phyloP scores from a whole-genome alignment of 805 yeast genomes.

The Starmerella sirachaensis region DNA sequence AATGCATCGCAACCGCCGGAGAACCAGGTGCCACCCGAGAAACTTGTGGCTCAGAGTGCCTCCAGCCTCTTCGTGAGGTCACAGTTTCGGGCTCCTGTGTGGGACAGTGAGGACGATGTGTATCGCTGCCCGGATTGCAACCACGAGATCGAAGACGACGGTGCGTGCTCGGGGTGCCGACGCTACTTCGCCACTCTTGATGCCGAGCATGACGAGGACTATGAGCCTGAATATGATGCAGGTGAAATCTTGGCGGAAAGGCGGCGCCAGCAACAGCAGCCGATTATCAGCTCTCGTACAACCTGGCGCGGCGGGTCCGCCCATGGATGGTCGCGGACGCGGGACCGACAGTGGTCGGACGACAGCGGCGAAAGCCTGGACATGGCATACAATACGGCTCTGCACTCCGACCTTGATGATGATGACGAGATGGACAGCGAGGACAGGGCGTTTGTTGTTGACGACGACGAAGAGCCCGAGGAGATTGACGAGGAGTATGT shows the following conservation, averaged over 20 bases:
- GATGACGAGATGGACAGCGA: conserved; percentile 10
- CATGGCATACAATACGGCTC: not conserved
- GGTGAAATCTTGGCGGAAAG: no score
- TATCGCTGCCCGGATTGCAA: conserved; percentile 55
- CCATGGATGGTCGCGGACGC: no score
- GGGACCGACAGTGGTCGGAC: no score
- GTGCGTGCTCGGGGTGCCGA: conserved; percentile 47
- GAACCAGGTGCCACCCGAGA: not conserved
- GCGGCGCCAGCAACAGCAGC: no score
- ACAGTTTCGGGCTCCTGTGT: no score
- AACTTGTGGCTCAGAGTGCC: not conserved
- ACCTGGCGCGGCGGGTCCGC: no score
- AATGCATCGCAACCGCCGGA: conserved; percentile 4
- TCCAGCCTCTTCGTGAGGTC: no score
- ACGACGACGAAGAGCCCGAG: conserved; percentile 9
- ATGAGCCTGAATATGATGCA: no score
- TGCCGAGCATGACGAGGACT: conserved; percentile 8
- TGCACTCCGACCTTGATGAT: conserved; percentile 4
- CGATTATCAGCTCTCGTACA: no score
- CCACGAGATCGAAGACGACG: conserved; percentile 52
- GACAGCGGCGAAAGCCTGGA: conserved; percentile 1
- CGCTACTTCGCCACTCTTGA: conserved; percentile 10
- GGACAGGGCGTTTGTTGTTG: conserved; percentile 1
- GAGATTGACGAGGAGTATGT: not conserved
- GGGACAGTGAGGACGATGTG: conserved; percentile 52